These are phyloP conservation scores for Arthroderma uncinatum DNA, from an alignment of 2,329 filamentous ascomycete species.

Conservation along the genomic window DNA sequence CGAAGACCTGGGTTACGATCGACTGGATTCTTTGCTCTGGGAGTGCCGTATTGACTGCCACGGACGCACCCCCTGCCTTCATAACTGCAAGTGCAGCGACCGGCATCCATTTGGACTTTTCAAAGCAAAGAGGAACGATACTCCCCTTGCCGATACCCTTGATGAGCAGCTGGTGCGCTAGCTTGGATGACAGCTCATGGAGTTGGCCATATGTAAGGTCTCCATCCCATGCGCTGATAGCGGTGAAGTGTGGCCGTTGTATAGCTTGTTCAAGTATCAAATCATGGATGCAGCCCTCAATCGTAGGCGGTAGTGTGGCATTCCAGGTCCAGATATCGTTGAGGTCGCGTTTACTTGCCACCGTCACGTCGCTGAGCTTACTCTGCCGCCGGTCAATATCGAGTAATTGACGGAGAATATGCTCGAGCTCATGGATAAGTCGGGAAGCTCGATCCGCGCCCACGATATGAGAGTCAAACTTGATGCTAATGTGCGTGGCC, in stretches of 20 bases:
- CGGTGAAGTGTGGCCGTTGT: slow-evolving; percentile 10
- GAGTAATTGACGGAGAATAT: not conserved
- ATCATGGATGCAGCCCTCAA: slow-evolving; percentile 15
- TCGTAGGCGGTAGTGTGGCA: slow-evolving; percentile 13
- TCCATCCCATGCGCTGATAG: slow-evolving; percentile 18
- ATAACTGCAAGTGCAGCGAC: slow-evolving; percentile 13
- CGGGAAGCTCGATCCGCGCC: not conserved
- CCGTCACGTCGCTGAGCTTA: not conserved
- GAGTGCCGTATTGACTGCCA: slow-evolving; percentile 12
- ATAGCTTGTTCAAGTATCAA: slow-evolving; percentile 11
- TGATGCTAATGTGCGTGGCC: not conserved
- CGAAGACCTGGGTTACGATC: slow-evolving; percentile 11
- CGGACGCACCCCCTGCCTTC: slow-evolving; percentile 14
- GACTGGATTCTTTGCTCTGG: slow-evolving; percentile 26
- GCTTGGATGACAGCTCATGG: slow-evolving; percentile 23
- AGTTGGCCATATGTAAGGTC: slow-evolving; percentile 13
- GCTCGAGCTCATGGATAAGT: not conserved
- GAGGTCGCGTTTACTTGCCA: not conserved
- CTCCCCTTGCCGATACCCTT: slow-evolving; percentile 22
- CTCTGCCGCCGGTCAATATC: not conserved
- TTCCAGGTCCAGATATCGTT: slow-evolving; percentile 19
- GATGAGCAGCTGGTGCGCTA: slow-evolving; percentile 22
- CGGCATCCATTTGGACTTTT: slow-evolving; percentile 14
- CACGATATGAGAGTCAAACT: not conserved
- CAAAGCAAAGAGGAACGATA: slow-evolving; percentile 13